Percentiles rank a stretch among this genome's conserved stretches.
Evolutionary conservation across 306 rosid genomes (phyloP).

Genomic region (Ochetophila trinervis): DNA sequence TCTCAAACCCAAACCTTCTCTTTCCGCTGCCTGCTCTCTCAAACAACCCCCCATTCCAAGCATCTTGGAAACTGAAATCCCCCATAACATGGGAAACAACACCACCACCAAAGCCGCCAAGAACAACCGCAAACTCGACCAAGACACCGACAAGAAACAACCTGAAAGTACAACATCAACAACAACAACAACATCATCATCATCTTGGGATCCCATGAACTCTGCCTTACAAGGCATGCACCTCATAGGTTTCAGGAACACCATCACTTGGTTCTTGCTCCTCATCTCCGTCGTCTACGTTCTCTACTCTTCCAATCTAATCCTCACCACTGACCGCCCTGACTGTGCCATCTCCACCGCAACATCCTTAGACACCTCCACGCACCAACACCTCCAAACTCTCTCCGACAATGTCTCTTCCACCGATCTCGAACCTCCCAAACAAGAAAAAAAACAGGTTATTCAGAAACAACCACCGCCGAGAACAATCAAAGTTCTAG

Average conservation of each 20-base stretch:
- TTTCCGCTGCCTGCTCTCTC: not conserved
- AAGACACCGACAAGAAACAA: conserved; percentile 24
- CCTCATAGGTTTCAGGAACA: conserved; percentile 33
- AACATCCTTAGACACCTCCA: conserved; percentile 18
- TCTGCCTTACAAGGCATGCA: not conserved
- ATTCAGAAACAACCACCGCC: not conserved
- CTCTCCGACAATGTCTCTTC: conserved; percentile 30
- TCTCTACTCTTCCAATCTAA: conserved; percentile 50
- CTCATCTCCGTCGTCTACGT: conserved; percentile 41
- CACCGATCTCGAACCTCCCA: not conserved
- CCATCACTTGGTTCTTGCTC: conserved; percentile 51
- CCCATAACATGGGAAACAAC: not conserved
- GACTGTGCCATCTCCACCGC: conserved; percentile 33
- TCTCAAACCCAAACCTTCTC: too few species aligned
- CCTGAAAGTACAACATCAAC: not conserved
- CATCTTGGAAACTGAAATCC: conserved; percentile 6
- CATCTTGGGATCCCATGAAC: conserved; percentile 7
- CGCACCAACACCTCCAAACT: conserved; percentile 25
- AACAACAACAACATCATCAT: not conserved
- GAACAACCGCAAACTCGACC: conserved; percentile 18
- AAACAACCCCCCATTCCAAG: too few species aligned
- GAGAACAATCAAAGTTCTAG: conserved; percentile 1
- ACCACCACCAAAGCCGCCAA: not conserved
- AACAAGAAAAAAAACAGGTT: not conserved
- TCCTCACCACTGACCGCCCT: conserved; percentile 44